A percentile compares a stretch with the other conserved stretches of the same genome.
These are phyloP conservation scores for Heritiera littoralis DNA, from an alignment of 345 rosid species.

Conservation along the genomic window DNA sequence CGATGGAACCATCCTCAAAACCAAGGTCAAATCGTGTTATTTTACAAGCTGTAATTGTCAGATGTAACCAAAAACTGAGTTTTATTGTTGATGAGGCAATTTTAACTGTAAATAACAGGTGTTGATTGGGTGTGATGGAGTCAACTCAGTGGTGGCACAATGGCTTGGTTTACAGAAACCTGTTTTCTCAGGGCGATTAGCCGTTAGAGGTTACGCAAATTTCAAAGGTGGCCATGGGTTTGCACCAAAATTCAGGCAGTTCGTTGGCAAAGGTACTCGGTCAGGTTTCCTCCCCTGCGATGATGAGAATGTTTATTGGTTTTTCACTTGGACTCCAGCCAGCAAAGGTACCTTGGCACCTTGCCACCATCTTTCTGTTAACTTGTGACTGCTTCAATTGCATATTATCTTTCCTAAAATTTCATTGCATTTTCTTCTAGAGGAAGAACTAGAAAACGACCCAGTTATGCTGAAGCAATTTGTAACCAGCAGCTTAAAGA, in stretches of 20 bases:
- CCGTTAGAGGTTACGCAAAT: constrained; percentile 33
- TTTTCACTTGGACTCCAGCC: constrained; percentile 23
- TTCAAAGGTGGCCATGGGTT: constrained; percentile 38
- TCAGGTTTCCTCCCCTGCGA: constrained; percentile 28
- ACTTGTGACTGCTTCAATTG: background rate
- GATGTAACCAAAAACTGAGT: background rate
- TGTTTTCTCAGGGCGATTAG: constrained; percentile 30
- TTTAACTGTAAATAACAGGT: constrained; percentile 14
- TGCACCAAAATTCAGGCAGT: constrained; percentile 19
- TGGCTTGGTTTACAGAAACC: constrained; percentile 36
- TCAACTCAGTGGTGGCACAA: constrained; percentile 39
- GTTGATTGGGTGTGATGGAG: constrained; percentile 51
- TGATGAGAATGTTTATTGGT: constrained; percentile 38
- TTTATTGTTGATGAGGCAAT: background rate
- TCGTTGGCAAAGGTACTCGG: constrained; percentile 26
- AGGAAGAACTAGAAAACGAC: constrained; percentile 5
- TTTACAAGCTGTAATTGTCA: too few relatives aligned
- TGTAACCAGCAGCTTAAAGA: background rate
- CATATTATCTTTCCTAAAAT: background rate
- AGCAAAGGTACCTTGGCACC: constrained; percentile 26
- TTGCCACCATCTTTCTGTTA: too few relatives aligned
- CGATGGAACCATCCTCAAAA: constrained; percentile 18
- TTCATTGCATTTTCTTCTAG: background rate
- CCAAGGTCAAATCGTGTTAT: background rate
- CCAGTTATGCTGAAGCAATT: constrained; percentile 9